Evolutionary conservation across 176 grass and related monocot genomes (phyloP).

Genomic region (Lolium rigidum): DNA sequence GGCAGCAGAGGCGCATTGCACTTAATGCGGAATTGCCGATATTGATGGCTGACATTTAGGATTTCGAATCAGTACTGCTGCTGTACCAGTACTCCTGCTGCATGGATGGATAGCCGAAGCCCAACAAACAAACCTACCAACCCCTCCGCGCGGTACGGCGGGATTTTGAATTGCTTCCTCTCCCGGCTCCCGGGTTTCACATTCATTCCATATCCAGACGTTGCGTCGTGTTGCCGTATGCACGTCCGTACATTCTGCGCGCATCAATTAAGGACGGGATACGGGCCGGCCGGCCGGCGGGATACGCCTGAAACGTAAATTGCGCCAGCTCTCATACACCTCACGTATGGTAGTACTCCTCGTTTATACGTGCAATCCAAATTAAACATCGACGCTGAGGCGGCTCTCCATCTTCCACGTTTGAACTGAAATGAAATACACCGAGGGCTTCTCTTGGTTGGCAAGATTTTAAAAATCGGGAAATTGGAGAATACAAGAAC

Average conservation of each 20-base stretch:
- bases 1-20: slow-evolving; percentile 4
- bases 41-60: slow-evolving; percentile 27
- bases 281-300: slow-evolving; percentile 16
- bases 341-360: no score
- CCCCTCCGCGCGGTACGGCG: slow-evolving; percentile 7
- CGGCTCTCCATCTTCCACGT: no score
- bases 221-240: not conserved
- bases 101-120: not conserved
- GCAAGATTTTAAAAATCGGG: no score
- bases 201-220: slow-evolving; percentile 26
- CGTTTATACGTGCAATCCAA: no score
- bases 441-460: no score
- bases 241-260: not conserved
- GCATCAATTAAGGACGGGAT: not conserved
- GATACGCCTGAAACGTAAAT: slow-evolving; percentile 31
- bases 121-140: not conserved
- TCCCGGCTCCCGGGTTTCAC: not conserved
- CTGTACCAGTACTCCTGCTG: not conserved
- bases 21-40: slow-evolving; percentile 46
- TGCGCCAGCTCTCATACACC: not conserved
- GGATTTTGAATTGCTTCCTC: slow-evolving; percentile 19
- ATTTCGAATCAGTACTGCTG: slow-evolving; percentile 6
- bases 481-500: no score
- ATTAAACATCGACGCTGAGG: no score
- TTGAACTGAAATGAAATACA: no score